phyloP scores from a whole-genome alignment of 176 grass and related monocot species.

The Eremochloa ophiuroides region DNA sequence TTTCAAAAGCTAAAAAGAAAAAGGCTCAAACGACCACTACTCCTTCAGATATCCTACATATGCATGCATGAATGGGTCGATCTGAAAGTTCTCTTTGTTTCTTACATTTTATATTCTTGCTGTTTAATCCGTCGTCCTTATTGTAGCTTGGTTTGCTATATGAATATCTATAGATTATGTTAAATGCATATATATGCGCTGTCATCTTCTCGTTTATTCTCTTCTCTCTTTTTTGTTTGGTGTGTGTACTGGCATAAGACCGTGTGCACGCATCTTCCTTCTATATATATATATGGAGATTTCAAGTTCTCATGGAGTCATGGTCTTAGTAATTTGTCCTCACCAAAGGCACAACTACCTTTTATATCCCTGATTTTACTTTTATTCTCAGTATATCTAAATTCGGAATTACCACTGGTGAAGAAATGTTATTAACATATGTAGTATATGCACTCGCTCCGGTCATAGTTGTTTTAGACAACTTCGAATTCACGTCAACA shows the following conservation, averaged over 20 bases:
- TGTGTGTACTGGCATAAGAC: neutral
- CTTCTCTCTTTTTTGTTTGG: neutral
- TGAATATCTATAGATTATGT: neutral
- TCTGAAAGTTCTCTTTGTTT: neutral
- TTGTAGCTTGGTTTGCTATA: neutral
- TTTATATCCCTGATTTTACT: neutral
- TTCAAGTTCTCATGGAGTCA: neutral
- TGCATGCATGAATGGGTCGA: neutral
- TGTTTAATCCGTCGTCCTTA: neutral
- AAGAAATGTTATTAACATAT: neutral
- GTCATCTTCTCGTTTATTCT: neutral
- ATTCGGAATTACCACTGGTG: neutral
- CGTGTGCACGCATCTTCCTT: neutral
- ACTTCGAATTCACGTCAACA: neutral
- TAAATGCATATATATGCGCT: neutral
- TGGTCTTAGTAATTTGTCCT: neutral
- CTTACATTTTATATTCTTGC: neutral
- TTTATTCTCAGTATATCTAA: neutral
- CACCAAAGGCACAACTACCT: neutral
- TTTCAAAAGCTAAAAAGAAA: slow-evolving; percentile 29
- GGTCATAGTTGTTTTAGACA: neutral
- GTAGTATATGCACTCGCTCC: neutral
- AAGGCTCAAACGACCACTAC: neutral
- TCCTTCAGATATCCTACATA: neutral
- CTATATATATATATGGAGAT: neutral